These are phyloP conservation scores for Pseudogymnoascus pannorum DNA, from an alignment of 2,329 filamentous ascomycete genomes.

Conservation along the genomic window DNA sequence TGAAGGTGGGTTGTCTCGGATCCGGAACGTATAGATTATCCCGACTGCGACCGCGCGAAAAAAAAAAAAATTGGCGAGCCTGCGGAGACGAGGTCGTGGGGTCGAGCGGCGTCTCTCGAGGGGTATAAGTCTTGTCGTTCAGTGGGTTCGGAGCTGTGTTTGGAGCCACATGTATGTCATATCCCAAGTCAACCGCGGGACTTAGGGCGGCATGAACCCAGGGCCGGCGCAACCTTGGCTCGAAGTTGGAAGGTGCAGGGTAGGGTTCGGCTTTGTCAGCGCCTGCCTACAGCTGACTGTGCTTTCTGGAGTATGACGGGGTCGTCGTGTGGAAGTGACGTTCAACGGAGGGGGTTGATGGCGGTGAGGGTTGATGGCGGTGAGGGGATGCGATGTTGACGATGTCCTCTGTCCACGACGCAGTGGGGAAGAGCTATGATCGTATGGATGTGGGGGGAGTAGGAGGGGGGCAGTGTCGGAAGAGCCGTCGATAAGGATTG, in stretches of 20 bases:
- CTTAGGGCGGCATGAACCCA: background rate
- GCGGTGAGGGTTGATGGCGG: background rate
- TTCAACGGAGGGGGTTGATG: background rate
- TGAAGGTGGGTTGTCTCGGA: background rate
- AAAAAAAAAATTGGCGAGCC: background rate
- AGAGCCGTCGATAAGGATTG: background rate
- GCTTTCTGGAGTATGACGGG: background rate
- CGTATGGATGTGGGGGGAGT: background rate
- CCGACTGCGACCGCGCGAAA: background rate
- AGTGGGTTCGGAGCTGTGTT: background rate
- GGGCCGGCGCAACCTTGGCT: constrained; percentile 25
- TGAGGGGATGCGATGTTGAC: background rate
- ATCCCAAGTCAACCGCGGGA: background rate
- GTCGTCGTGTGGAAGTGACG: background rate
- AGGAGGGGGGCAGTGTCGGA: background rate
- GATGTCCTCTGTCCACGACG: background rate
- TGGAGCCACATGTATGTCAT: background rate
- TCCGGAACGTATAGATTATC: background rate
- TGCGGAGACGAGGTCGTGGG: background rate
- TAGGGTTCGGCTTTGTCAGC: background rate
- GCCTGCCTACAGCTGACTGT: background rate
- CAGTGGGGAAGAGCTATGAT: background rate
- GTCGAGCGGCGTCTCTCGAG: background rate
- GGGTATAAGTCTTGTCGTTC: background rate
- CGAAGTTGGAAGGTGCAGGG: constrained; percentile 18